Base-by-base conservation (phyloP, 768 basidiomycete genomes). In the Dentipellis sp. region DNA sequence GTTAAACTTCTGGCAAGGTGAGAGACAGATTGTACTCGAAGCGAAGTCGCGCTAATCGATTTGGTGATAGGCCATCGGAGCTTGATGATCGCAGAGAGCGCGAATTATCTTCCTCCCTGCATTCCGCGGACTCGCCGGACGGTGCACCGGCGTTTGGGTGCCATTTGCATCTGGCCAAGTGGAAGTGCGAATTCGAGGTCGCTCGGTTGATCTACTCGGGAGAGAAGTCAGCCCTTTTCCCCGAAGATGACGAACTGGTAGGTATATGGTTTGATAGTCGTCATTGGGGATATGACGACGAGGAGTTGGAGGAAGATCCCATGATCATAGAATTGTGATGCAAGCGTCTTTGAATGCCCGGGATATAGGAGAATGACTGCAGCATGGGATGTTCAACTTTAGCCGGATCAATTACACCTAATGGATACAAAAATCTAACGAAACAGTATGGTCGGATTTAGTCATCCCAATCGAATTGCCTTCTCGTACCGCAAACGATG, bases 241-340 rank as follows among this genome's bases (percentile, higher is more conserved):
- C 60, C 12, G 38, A 59, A 6, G 47, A 45, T 21, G 60, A 62
- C 11, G 60, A 62, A 23, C 53, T 62, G 17, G 45, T 62, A 40
- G 60, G 59, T 1, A 56, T 62, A 38, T 62, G 60, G 60, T 62
- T 60, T 36, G 60, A 62, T 40, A 48, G 50, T 21, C 60, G 60
- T 14, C 50, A 57, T 34, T 52, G n/a, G 37, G 54, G 29, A 16
- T 61, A 61, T n/a, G 46, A 55, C 39, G 53, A 60, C 10, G 45
- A 54, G 2, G 60, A 62, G 16, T 14, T 59, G 11, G 23, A 36
- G 17, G 51, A 47, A 23, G 37, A 34, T 29, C 60, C 60, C n/a
- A 16, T 6, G 17, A 21, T 62, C 7, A 14, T 23, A 14, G 48
- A 50, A 1, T 7, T 50, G 8, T 50, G 7, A 50, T 50, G 29